phyloP scores from a whole-genome alignment of 2,329 filamentous ascomycete genomes.

The Exophiala aquamarina region DNA sequence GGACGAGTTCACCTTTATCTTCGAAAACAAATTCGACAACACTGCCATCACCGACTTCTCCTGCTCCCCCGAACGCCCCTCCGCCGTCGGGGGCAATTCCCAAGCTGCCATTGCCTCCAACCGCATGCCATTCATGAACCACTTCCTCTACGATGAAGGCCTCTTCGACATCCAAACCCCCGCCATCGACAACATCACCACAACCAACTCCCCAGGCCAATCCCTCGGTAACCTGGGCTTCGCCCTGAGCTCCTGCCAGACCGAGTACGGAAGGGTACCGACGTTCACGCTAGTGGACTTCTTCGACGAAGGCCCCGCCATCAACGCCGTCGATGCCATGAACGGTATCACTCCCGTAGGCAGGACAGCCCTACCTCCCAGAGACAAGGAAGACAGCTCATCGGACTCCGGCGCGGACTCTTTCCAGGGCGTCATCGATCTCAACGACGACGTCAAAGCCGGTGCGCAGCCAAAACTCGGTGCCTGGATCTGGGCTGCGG shows the following conservation, averaged over 20 bases:
- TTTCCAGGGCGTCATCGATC: constrained; percentile 38
- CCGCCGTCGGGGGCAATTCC: constrained; percentile 48
- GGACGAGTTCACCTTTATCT: constrained; percentile 53
- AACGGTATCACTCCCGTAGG: constrained; percentile 58
- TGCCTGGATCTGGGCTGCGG: constrained; percentile 46
- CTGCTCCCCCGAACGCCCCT: constrained; percentile 69
- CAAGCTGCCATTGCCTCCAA: constrained; percentile 54
- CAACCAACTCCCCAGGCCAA: constrained; percentile 65
- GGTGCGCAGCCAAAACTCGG: constrained; percentile 40
- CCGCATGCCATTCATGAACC: constrained; percentile 73
- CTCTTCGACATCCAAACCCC: constrained; percentile 58
- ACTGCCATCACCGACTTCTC: constrained; percentile 64
- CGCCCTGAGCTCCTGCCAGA: constrained; percentile 52
- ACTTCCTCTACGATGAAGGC: constrained; percentile 64
- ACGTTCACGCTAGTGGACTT: constrained; percentile 78
- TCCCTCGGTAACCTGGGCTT: constrained; percentile 52
- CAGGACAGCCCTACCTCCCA: constrained; percentile 35
- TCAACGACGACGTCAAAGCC: constrained; percentile 38
- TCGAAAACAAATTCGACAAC: constrained; percentile 71
- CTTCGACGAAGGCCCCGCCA: constrained; percentile 69
- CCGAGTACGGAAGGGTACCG: constrained; percentile 60
- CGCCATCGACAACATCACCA: constrained; percentile 58
- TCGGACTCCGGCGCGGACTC: constrained; percentile 9
- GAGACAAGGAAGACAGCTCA: constrained; percentile 26
- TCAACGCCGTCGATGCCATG: constrained; percentile 67